Conservation (phyloP, 164 flowering plant species). For the Tetrastigma voinierianum region DNA sequence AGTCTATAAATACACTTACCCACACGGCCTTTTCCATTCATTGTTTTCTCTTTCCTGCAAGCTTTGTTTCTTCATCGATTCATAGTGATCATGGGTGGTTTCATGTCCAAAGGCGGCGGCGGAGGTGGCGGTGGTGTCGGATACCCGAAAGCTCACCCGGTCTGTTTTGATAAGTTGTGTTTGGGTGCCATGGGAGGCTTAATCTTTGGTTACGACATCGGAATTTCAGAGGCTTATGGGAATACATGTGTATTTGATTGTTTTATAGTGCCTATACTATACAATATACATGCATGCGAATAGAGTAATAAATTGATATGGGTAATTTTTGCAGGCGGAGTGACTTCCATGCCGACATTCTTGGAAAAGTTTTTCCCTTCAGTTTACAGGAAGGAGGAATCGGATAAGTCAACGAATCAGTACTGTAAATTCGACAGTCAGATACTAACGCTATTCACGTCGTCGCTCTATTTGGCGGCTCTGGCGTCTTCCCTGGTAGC, state of each 20-base stretch:
- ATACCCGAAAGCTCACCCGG: not conserved
- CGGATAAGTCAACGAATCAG: constrained; percentile 6
- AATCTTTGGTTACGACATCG: constrained; percentile 1
- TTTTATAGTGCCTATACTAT: too few species aligned
- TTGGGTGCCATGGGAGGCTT: constrained; percentile 1
- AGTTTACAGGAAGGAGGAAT: constrained; percentile 6
- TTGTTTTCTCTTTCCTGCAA: too few species aligned
- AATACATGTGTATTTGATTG: too few species aligned
- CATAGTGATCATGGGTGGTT: too few species aligned
- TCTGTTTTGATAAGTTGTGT: not conserved
- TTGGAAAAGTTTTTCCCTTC: constrained; percentile 23
- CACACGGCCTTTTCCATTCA: too few species aligned
- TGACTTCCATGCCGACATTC: constrained; percentile 23
- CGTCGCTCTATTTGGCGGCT: constrained; percentile 26
- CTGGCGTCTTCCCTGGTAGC: constrained; percentile 21
- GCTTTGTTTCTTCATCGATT: too few species aligned
- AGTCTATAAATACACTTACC: too few species aligned
- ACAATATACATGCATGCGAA: too few species aligned
- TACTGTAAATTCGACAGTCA: constrained; percentile 26
- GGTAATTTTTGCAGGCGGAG: constrained; percentile 20
- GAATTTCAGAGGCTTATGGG: not conserved
- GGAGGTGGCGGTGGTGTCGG: not conserved
- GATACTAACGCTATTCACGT: constrained; percentile 20
- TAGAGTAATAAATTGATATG: not conserved
- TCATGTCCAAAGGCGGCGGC: too few species aligned